These are phyloP conservation scores for Leucocoprinus sp. DNA, from an alignment of 768 basidiomycete genomes.

Conservation along the genomic window DNA sequence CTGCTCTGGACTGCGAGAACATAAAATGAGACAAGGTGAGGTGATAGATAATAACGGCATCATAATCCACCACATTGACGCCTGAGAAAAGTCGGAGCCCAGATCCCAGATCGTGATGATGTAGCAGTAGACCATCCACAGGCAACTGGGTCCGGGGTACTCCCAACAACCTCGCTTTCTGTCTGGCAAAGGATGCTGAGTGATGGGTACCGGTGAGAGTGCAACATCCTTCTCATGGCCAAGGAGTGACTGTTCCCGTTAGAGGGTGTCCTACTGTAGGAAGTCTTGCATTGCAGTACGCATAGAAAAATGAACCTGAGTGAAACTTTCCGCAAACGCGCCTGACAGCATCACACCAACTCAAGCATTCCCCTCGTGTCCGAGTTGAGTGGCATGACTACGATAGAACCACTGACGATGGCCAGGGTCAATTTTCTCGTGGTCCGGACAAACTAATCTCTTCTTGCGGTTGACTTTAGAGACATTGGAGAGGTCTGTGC, in stretches of 20 bases:
- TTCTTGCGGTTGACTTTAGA: slow-evolving; percentile 72
- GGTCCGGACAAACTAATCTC: slow-evolving; percentile 84
- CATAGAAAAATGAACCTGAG: slow-evolving; percentile 10
- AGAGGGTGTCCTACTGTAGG: slow-evolving; percentile 50
- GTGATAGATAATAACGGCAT: slow-evolving; percentile 2
- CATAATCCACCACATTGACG: slow-evolving; percentile 62
- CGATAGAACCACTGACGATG: slow-evolving; percentile 95
- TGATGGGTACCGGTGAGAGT: slow-evolving; percentile 33
- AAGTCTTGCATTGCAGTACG: slow-evolving; percentile 67
- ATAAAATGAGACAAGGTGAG: slow-evolving; percentile 33
- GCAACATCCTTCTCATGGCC: slow-evolving; percentile 80
- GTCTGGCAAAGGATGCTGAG: slow-evolving; percentile 28
- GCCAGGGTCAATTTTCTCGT: slow-evolving; percentile 92
- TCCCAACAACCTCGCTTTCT: slow-evolving; percentile 51
- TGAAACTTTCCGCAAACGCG: slow-evolving; percentile 32
- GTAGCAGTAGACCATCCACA: slow-evolving; percentile 94
- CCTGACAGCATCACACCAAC: slow-evolving; percentile 77
- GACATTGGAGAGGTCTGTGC: slow-evolving; percentile 34
- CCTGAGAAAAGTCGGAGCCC: slow-evolving; percentile 74
- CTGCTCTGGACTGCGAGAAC: slow-evolving; percentile 83
- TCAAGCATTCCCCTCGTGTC: slow-evolving; percentile 53
- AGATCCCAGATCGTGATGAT: slow-evolving; percentile 75
- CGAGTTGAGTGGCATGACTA: slow-evolving; percentile 71
- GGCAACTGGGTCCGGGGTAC: slow-evolving; percentile 83
- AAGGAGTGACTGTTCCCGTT: slow-evolving; percentile 85